Percentiles rank a stretch among this genome's conserved stretches.
Evolutionary conservation across 2,329 filamentous ascomycete genomes (phyloP).

Genomic region (Aspergillus fumigatus): DNA sequence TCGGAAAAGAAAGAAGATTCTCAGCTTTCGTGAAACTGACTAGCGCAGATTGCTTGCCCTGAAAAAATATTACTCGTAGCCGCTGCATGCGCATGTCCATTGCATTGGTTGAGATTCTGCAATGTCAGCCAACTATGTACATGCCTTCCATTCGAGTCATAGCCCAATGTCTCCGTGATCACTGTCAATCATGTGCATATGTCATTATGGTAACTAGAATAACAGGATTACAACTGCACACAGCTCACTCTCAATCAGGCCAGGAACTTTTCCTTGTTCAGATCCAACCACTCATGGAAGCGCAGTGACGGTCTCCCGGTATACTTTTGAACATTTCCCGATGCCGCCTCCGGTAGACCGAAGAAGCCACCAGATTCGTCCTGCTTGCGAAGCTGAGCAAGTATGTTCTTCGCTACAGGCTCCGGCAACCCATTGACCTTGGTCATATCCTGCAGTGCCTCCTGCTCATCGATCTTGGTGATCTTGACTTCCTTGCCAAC

Average conservation of each 20-base stretch:
- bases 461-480: slow-evolving; percentile 13
- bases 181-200: background rate
- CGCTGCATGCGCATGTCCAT: background rate
- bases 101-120: no score
- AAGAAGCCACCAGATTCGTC: background rate
- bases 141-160: background rate
- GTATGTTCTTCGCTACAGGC: slow-evolving; percentile 12
- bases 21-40: no score
- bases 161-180: background rate
- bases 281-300: slow-evolving; percentile 33
- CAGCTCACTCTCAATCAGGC: background rate
- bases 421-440: slow-evolving; percentile 11
- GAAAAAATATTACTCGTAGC: no score
- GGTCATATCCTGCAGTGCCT: slow-evolving; percentile 17
- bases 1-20: background rate
- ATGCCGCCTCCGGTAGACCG: slow-evolving; percentile 8
- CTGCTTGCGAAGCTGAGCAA: background rate
- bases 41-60: no score
- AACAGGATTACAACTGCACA: no score
- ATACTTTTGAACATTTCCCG: slow-evolving; percentile 31
- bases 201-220: background rate
- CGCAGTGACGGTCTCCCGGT: slow-evolving; percentile 22
- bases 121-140: background rate
- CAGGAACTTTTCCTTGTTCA: slow-evolving; percentile 24
- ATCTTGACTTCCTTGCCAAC: slow-evolving; percentile 32